These are phyloP conservation scores for Glomus cerebriforme DNA, from an alignment of 192 early-diverging fungal genomes.

Conservation along the genomic window DNA sequence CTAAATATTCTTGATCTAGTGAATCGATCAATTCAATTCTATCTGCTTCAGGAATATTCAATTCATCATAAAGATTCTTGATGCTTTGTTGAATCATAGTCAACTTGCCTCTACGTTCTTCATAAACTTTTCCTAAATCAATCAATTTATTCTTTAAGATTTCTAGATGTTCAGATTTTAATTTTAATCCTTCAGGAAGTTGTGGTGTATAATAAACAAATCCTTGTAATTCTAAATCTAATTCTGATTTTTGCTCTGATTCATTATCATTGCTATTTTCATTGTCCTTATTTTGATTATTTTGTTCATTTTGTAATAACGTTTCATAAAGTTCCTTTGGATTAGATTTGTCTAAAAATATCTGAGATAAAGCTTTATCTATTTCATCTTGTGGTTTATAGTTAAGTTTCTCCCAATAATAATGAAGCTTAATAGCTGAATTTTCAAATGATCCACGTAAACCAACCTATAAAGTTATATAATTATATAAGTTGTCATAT, in stretches of 20 bases:
- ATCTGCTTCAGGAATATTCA: constrained; percentile 9
- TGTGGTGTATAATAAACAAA: constrained; percentile 20
- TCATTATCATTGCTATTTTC: constrained; percentile 1
- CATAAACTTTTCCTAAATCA: constrained; percentile 11
- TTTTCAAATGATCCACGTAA: constrained; percentile 24
- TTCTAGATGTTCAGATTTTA: constrained; percentile 1
- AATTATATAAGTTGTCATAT: neutral
- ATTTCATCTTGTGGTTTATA: constrained; percentile 20
- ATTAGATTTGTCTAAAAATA: constrained; percentile 18
- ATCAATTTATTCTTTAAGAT: constrained; percentile 8
- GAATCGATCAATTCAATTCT: constrained; percentile 13
- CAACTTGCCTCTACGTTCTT: neutral
- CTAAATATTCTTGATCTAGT: constrained; percentile 29
- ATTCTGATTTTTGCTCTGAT: neutral
- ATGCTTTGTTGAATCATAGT: neutral
- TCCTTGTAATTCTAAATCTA: neutral
- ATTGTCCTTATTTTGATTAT: constrained; percentile 11
- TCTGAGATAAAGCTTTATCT: constrained; percentile 10
- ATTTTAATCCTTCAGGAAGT: constrained; percentile 16
- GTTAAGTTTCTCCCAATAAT: constrained; percentile 18
- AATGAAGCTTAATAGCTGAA: constrained; percentile 20
- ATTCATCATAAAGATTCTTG: constrained; percentile 21
- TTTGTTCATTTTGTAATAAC: neutral
- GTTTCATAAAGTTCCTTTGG: constrained; percentile 21
- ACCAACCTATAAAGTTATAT: neutral